phyloP scores from a whole-genome alignment of 345 rosid species.

The Moringa oleifera region DNA sequence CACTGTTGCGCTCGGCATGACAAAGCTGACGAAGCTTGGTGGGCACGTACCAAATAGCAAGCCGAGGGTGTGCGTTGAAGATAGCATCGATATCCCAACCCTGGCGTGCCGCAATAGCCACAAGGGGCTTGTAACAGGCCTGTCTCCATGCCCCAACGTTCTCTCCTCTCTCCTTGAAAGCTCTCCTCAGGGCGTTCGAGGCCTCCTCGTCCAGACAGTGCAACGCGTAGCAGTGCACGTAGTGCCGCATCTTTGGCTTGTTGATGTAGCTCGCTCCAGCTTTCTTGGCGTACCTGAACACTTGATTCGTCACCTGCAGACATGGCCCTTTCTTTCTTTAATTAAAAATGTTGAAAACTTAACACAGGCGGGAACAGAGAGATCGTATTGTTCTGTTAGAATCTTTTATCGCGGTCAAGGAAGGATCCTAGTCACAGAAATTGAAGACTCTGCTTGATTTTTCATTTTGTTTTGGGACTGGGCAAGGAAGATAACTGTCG shows the following conservation, averaged over 20 bases:
- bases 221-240: conserved; percentile 94
- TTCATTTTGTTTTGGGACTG: conserved; percentile 8
- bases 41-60: conserved; percentile 91
- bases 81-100: conserved; percentile 97
- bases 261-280: conserved; percentile 94
- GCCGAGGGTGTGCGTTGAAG: conserved; percentile 87
- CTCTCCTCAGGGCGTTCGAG: conserved; percentile 67
- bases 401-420: too few species aligned
- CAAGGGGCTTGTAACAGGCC: conserved; percentile 91
- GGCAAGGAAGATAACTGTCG: conserved; percentile 28
- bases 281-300: conserved; percentile 87
- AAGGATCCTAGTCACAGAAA: too few species aligned
- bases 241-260: conserved; percentile 99
- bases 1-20: conserved; percentile 59
- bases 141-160: conserved; percentile 98
- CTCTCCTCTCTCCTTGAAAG: conserved; percentile 89
- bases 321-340: not conserved
- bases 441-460: not conserved
- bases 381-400: too few species aligned
- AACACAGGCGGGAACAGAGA: too few species aligned
- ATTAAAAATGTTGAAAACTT: too few species aligned
- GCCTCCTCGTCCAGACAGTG: conserved; percentile 91
- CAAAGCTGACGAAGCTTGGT: conserved; percentile 96
- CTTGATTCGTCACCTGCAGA: conserved; percentile 87
- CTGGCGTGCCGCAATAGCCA: conserved; percentile 68